Evolutionary conservation across 2,329 filamentous ascomycete genomes (phyloP), one percentile per base, ranked within the genome.

Genomic region (Phoma sp.): DNA sequence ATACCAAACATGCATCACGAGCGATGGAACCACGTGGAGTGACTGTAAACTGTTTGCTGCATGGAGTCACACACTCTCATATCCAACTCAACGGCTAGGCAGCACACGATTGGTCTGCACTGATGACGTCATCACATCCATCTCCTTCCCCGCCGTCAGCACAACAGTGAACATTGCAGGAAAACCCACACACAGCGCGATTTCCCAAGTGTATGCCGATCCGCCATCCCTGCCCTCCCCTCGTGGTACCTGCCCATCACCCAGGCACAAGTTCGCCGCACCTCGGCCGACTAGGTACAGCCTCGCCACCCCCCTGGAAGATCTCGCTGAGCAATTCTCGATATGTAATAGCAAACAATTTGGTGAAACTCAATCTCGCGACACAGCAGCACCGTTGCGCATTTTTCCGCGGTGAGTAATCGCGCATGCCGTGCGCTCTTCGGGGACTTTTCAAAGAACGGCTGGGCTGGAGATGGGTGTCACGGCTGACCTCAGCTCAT

Each of bases 171-270:
- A 38, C n/a, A 13, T n/a, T 13, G 33, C 42, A 39, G 45, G 18
- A 18, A 18, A 18, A 18, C 18, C 18, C 18, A 18, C 18, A 18
- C 18, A 18, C 18, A 18, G 18, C 18, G 18, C 18, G 18, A 18
- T 18, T 18, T 18, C 18, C 18, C 18, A 18, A 18, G 18, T 18
- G 18, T 18, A 18, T 18, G 18, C 18, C 18, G 18, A 40, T 7
- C 32, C 39, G 25, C 9, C 18, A 42, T 50, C 52, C 52, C 32
- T 45, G 46, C 24, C 27, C 13, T 7, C 45, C 5, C 37, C 42
- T 50, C 41, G 36, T 39, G 41, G 47, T 55, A 38, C 52, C 52
- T 55, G 52, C 37, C 46, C 46, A 55, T 55, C 52, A 42, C 36
- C 22, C 46, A 49, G 51, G 39, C 23, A 54, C 47, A n/a, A 18